phyloP scores from a whole-genome alignment of 495 filamentous ascomycete genomes.

The Hypoxylon intermedium region DNA sequence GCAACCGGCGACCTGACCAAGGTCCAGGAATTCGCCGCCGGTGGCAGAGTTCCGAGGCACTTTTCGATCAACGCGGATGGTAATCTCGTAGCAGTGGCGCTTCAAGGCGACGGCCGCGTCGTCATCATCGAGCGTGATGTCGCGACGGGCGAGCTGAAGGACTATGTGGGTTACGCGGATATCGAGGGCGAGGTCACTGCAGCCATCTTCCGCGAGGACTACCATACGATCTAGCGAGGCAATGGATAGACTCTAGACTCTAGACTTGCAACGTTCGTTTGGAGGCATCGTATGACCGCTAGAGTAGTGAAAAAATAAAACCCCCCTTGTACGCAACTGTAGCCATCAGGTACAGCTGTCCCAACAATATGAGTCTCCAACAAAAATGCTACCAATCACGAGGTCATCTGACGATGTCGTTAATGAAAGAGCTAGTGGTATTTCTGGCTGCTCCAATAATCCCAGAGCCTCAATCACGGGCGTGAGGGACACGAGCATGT shows the following conservation, averaged over 20 bases:
- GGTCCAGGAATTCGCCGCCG: conserved; percentile 60
- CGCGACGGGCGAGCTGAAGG: conserved; percentile 61
- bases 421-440: background rate
- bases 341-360: background rate
- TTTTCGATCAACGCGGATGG: conserved; percentile 71
- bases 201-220: conserved; percentile 67
- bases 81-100: conserved; percentile 65
- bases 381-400: background rate
- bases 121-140: conserved; percentile 66
- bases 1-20: conserved; percentile 58
- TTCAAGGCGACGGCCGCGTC: conserved; percentile 65
- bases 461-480: conserved; percentile 32
- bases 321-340: background rate
- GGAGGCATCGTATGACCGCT: conserved; percentile 7
- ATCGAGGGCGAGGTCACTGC: conserved; percentile 62
- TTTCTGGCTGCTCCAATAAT: background rate
- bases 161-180: conserved; percentile 56
- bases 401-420: conserved; percentile 18
- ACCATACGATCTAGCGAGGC: conserved; percentile 16
- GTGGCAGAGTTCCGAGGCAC: conserved; percentile 67
- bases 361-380: conserved; percentile 6
- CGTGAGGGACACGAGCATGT: conserved; percentile 8
- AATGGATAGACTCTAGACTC: conserved; percentile 8
- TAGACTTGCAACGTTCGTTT: background rate
- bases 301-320: conserved; percentile 5